A percentile compares a stretch with the other conserved stretches of the same genome.
These are phyloP conservation scores for Lactarius vividus DNA, from an alignment of 768 basidiomycete species.

Conservation along the genomic window DNA sequence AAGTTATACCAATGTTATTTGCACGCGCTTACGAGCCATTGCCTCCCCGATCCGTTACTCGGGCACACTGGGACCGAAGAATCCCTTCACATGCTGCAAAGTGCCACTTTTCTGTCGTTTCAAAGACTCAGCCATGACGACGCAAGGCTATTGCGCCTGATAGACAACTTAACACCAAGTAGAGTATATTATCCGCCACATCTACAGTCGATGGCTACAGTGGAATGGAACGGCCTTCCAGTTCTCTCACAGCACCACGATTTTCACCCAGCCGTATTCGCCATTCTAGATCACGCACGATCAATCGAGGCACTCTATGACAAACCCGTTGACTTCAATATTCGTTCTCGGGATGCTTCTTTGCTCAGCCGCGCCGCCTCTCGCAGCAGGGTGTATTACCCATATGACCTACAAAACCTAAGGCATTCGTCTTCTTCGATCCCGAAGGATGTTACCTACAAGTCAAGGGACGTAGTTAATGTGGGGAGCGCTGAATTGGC, in stretches of 20 bases:
- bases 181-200: conserved; percentile 1
- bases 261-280: not conserved
- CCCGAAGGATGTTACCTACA: not conserved
- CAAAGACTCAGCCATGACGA: conserved; percentile 30
- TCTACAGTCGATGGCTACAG: not conserved
- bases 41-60: conserved; percentile 44
- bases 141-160: not conserved
- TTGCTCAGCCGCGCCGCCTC: not conserved
- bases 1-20: conserved; percentile 42
- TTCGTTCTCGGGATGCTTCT: no score
- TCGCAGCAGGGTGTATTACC: conserved; percentile 5
- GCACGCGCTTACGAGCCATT: conserved; percentile 45
- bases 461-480: not conserved
- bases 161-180: not conserved
- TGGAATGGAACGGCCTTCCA: not conserved
- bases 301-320: not conserved
- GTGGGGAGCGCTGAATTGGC: not conserved
- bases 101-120: conserved; percentile 41
- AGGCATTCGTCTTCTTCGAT: not conserved
- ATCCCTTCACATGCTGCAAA: conserved; percentile 40
- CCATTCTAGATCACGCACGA: not conserved
- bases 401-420: not conserved
- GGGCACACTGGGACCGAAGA: conserved; percentile 25
- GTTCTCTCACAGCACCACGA: conserved; percentile 1
- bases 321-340: not conserved